phyloP scores from a whole-genome alignment of 2,329 filamentous ascomycete genomes.

The Tolypocladium inflatum region DNA sequence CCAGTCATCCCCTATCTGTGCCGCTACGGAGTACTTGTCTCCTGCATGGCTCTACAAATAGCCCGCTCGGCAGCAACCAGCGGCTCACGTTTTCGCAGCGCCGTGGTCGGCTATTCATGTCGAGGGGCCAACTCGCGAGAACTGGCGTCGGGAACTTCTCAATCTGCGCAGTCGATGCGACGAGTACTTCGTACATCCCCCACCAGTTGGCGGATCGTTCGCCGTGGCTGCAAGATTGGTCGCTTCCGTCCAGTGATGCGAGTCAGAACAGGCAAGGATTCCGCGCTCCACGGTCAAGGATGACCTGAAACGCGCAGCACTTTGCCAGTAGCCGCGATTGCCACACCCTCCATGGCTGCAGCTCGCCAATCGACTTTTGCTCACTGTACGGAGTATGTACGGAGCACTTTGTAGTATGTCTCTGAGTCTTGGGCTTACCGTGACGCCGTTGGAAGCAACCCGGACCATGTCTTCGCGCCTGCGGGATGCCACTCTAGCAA shows the following conservation, averaged over 20 bases:
- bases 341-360: background rate
- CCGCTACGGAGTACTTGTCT: background rate
- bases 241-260: background rate
- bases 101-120: background rate
- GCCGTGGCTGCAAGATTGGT: background rate
- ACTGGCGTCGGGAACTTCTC: background rate
- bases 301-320: background rate
- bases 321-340: background rate
- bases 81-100: background rate
- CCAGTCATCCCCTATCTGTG: background rate
- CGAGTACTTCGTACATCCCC: background rate
- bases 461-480: background rate
- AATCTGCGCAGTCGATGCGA: background rate
- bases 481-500: background rate
- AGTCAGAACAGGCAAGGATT: background rate
- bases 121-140: background rate
- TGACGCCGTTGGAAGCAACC: background rate
- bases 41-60: background rate
- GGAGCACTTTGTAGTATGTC: background rate
- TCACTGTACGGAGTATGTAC: background rate
- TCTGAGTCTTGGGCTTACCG: background rate
- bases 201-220: background rate
- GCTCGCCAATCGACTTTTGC: background rate
- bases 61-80: background rate
- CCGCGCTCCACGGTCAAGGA: background rate